Evolutionary conservation across 495 filamentous ascomycete genomes (phyloP).

Genomic region (Tuber aestivum): DNA sequence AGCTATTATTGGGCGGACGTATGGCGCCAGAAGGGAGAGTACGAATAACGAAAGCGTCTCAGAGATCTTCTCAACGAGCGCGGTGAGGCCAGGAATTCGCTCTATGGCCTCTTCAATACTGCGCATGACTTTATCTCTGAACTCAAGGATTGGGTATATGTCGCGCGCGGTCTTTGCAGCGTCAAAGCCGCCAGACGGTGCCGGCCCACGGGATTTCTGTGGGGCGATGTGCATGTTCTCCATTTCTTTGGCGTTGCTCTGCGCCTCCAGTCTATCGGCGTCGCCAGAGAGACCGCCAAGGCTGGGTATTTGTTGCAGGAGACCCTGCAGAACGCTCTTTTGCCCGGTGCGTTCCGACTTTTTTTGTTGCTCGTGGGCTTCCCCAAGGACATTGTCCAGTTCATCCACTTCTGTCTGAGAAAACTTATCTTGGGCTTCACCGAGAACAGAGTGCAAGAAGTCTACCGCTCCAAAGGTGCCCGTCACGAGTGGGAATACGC

Average conservation of each 20-base stretch:
- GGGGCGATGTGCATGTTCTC: slow-evolving; percentile 48
- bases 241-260: slow-evolving; percentile 67
- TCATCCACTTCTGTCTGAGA: slow-evolving; percentile 92
- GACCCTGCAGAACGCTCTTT: slow-evolving; percentile 55
- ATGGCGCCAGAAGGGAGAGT: slow-evolving; percentile 81
- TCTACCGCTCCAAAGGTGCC: slow-evolving; percentile 81
- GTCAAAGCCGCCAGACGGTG: slow-evolving; percentile 54
- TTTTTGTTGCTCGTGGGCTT: slow-evolving; percentile 52
- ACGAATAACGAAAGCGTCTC: slow-evolving; percentile 88
- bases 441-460: slow-evolving; percentile 93
- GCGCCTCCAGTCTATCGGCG: slow-evolving; percentile 66
- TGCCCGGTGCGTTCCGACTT: slow-evolving; percentile 48
- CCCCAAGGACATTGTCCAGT: slow-evolving; percentile 66
- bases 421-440: slow-evolving; percentile 92
- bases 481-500: slow-evolving; percentile 81
- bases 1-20: slow-evolving; percentile 85
- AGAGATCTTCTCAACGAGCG: slow-evolving; percentile 78
- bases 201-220: slow-evolving; percentile 16
- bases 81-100: slow-evolving; percentile 84
- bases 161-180: slow-evolving; percentile 70
- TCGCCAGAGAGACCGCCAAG: slow-evolving; percentile 69
- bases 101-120: slow-evolving; percentile 75
- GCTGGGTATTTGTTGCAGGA: slow-evolving; percentile 73
- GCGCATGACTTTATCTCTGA: slow-evolving; percentile 86
- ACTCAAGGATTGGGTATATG: slow-evolving; percentile 91